These are phyloP conservation scores for Sapria himalayana DNA, from an alignment of 345 rosid species.

Conservation along the genomic window DNA sequence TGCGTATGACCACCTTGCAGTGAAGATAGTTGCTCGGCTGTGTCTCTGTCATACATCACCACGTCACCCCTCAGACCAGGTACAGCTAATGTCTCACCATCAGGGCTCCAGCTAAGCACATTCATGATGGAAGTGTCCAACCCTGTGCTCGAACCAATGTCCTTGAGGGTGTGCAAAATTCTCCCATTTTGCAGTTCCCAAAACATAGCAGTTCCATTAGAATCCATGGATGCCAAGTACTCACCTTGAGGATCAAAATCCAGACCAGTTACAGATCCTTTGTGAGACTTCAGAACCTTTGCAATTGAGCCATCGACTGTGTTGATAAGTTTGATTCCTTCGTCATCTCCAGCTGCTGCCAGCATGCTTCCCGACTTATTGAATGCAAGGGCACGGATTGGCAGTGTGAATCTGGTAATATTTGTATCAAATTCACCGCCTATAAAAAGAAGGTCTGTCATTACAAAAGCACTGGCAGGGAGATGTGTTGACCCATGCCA, in stretches of 20 bases:
- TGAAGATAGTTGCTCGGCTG: conserved; percentile 66
- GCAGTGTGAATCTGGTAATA: conserved; percentile 76
- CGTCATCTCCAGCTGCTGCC: conserved; percentile 97
- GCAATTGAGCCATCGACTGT: conserved; percentile 84
- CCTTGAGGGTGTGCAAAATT: conserved; percentile 34
- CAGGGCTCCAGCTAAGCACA: conserved; percentile 79
- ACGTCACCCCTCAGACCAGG: conserved; percentile 78
- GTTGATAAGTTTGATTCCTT: conserved; percentile 82
- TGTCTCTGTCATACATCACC: conserved; percentile 81
- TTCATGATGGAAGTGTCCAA: conserved; percentile 38
- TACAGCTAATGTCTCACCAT: conserved; percentile 68
- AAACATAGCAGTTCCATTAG: conserved; percentile 53
- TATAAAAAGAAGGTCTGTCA: conserved; percentile 11
- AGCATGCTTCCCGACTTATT: conserved; percentile 73
- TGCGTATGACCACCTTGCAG: conserved; percentile 65
- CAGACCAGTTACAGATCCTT: conserved; percentile 65
- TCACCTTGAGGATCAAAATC: conserved; percentile 68
- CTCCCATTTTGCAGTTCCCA: conserved; percentile 80
- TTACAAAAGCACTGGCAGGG: too few relatives aligned
- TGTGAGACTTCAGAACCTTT: conserved; percentile 72
- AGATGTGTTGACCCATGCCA: too few relatives aligned
- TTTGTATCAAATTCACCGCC: conserved; percentile 91
- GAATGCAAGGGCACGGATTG: conserved; percentile 67
- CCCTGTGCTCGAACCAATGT: conserved; percentile 46
- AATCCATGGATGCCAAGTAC: conserved; percentile 69